A percentile compares a stretch with the other conserved stretches of the same genome.
These are phyloP conservation scores for Oryza punctata DNA, from an alignment of 176 grass and related monocot species.

Conservation along the genomic window DNA sequence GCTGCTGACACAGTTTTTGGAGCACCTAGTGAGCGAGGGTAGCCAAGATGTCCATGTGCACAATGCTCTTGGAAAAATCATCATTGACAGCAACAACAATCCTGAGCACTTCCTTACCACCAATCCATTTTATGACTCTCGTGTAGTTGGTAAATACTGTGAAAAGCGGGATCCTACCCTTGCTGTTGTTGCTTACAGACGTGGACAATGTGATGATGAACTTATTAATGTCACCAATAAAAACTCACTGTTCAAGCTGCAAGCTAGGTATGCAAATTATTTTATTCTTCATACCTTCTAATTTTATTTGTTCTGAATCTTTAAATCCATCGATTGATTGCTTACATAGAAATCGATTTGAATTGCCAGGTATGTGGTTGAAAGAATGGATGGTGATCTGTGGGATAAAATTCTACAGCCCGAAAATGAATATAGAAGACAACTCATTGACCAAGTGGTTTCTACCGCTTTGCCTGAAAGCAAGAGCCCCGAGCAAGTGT, in stretches of 20 bases:
- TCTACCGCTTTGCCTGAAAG: slow-evolving; percentile 92
- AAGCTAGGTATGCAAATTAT: slow-evolving; percentile 68
- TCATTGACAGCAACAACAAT: slow-evolving; percentile 96
- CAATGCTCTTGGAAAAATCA: slow-evolving; percentile 96
- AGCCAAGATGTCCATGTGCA: slow-evolving; percentile 99
- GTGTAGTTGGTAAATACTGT: slow-evolving; percentile 97
- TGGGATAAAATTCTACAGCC: slow-evolving; percentile 96
- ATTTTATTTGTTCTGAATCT: background rate
- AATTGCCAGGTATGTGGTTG: slow-evolving; percentile 82
- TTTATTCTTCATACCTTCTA: slow-evolving; percentile 19
- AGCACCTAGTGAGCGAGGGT: slow-evolving; percentile 89
- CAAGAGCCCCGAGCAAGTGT: slow-evolving; percentile 98
- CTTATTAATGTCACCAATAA: slow-evolving; percentile 94
- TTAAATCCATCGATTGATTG: background rate
- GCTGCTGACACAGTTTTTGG: slow-evolving; percentile 85
- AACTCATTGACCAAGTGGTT: slow-evolving; percentile 98
- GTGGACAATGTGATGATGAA: slow-evolving; percentile 92
- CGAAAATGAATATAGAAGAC: slow-evolving; percentile 99
- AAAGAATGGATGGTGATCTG: slow-evolving; percentile 95
- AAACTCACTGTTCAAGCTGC: slow-evolving; percentile 92
- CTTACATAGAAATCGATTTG: slow-evolving; percentile 28
- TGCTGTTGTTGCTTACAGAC: slow-evolving; percentile 92
- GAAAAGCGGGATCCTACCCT: slow-evolving; percentile 95
- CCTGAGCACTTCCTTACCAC: slow-evolving; percentile 98
- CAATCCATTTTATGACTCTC: slow-evolving; percentile 95